Percentiles rank a stretch among this genome's conserved stretches.
phyloP scores from a whole-genome alignment of 2,329 filamentous ascomycete species.

The Penicillium sp. region DNA sequence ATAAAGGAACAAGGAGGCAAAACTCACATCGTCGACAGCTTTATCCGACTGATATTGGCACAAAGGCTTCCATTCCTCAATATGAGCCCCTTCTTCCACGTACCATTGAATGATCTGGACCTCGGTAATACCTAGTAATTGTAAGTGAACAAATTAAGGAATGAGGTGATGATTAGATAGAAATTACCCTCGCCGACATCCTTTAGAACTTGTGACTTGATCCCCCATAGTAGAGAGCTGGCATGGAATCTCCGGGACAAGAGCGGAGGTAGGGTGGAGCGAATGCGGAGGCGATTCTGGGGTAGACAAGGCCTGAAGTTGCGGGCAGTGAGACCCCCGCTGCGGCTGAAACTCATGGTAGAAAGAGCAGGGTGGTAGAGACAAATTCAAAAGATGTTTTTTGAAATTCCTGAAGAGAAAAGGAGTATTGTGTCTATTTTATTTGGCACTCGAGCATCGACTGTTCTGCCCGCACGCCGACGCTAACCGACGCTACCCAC shows the following conservation, averaged over 20 bases:
- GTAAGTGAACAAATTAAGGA: slow-evolving; percentile 19
- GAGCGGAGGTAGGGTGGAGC: slow-evolving; percentile 23
- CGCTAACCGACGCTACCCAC: slow-evolving; percentile 26
- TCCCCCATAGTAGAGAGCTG: slow-evolving; percentile 34
- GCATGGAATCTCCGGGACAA: slow-evolving; percentile 39
- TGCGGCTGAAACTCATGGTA: slow-evolving; percentile 35
- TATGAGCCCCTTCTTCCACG: slow-evolving; percentile 88
- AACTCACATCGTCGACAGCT: slow-evolving; percentile 62
- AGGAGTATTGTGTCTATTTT: slow-evolving; percentile 20
- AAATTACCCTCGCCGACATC: slow-evolving; percentile 46
- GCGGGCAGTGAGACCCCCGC: slow-evolving; percentile 30
- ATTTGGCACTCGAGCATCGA: slow-evolving; percentile 7
- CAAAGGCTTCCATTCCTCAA: slow-evolving; percentile 96
- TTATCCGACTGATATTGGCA: slow-evolving; percentile 99
- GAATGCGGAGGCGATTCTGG: slow-evolving; percentile 29
- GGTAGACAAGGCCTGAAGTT: slow-evolving; percentile 29
- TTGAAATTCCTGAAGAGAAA: slow-evolving; percentile 3
- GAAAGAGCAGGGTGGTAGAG: neutral
- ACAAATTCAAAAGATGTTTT: neutral
- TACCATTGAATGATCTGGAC: slow-evolving; percentile 99
- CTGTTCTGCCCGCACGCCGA: slow-evolving; percentile 19
- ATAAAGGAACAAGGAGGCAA: slow-evolving; percentile 1
- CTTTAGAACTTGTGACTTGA: slow-evolving; percentile 43
- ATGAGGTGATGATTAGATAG: neutral
- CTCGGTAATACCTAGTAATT: slow-evolving; percentile 80